phyloP scores from a whole-genome alignment of 371 early-diverging fungal species.

The Rhizopus arrhizus region DNA sequence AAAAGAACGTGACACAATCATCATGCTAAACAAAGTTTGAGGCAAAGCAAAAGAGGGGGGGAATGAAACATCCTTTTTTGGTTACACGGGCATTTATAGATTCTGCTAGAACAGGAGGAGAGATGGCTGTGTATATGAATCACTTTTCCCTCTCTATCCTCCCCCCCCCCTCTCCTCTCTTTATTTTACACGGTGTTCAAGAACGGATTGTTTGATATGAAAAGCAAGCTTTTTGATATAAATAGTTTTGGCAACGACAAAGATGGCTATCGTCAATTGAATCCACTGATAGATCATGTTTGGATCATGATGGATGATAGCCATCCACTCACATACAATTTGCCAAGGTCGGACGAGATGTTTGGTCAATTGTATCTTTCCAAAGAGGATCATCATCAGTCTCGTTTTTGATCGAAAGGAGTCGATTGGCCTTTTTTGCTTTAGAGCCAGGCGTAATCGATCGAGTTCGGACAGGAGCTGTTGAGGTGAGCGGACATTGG shows the following conservation, averaged over 20 bases:
- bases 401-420: conserved; percentile 19
- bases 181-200: neutral
- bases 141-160: neutral
- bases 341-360: conserved; percentile 33
- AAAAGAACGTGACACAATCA: neutral
- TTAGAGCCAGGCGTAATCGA: conserved; percentile 16
- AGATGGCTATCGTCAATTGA: neutral
- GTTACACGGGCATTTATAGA: neutral
- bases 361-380: conserved; percentile 37
- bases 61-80: neutral
- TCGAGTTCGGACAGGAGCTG: conserved; percentile 28
- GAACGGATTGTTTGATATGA: neutral
- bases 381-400: conserved; percentile 37
- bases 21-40: conserved; percentile 1
- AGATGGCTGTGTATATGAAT: conserved; percentile 5
- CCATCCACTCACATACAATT: conserved; percentile 40
- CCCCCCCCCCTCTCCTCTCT: neutral
- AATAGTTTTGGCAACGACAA: neutral
- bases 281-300: neutral
- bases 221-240: neutral
- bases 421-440: conserved; percentile 9
- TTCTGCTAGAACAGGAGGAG: neutral
- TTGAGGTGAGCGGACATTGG: neutral
- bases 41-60: conserved; percentile 1
- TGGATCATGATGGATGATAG: neutral